These are phyloP conservation scores for Neurospora sp. DNA, from an alignment of 495 filamentous ascomycete species.

Conservation along the genomic window DNA sequence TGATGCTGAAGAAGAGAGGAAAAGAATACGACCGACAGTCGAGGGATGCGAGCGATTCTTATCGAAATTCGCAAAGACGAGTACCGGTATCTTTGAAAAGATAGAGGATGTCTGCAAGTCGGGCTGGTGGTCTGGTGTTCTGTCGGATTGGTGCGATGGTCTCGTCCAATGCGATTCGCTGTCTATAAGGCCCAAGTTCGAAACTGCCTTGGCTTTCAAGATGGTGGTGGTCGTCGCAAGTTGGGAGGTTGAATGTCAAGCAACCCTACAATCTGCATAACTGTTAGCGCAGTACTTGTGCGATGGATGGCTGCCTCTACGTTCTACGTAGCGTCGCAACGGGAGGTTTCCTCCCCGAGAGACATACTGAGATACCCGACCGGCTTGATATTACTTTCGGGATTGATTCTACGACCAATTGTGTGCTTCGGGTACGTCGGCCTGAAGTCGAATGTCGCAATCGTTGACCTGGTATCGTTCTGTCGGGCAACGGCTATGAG, in stretches of 20 bases:
- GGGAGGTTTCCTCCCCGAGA: neutral
- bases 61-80: neutral
- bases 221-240: neutral
- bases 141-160: neutral
- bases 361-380: neutral
- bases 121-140: neutral
- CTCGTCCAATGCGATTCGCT: neutral
- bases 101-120: neutral
- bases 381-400: neutral
- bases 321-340: neutral
- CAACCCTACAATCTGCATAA: neutral
- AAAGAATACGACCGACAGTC: neutral
- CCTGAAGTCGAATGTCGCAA: neutral
- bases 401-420: neutral
- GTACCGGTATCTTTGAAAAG: neutral
- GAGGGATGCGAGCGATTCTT: neutral
- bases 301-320: neutral
- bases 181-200: neutral
- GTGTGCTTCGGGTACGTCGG: neutral
- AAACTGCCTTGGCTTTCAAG: neutral
- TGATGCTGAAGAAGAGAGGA: neutral
- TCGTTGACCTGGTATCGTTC: neutral
- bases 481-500: neutral
- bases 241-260: neutral
- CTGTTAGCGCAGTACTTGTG: neutral